Conservation (phyloP, 2,329 filamentous ascomycete genomes). For the Huntiella omanensis region DNA sequence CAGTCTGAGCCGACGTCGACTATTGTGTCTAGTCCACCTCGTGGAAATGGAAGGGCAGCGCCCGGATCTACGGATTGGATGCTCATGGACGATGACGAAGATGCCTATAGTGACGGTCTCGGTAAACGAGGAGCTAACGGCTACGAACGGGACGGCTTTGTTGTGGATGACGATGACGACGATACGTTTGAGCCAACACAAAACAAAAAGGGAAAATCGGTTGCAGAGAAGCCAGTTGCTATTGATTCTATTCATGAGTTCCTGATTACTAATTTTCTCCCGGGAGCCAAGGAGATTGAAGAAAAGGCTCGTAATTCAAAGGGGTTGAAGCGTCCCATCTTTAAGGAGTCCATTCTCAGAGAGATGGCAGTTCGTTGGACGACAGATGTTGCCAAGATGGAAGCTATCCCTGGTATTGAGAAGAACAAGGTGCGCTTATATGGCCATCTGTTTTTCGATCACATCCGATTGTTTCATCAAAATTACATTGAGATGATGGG, state of each 20-base stretch:
- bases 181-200: conserved; percentile 26
- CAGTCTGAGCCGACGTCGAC: conserved; percentile 22
- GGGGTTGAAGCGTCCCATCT: conserved; percentile 37
- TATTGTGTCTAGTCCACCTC: conserved; percentile 34
- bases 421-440: conserved; percentile 40
- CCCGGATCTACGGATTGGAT: conserved; percentile 19
- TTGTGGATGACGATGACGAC: conserved; percentile 21
- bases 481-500: conserved; percentile 33
- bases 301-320: conserved; percentile 42
- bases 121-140: neutral
- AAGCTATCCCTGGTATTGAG: conserved; percentile 42
- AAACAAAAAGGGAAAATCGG: neutral
- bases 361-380: conserved; percentile 59
- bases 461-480: conserved; percentile 31
- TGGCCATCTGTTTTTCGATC: conserved; percentile 39
- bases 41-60: conserved; percentile 12
- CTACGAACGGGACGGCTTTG: conserved; percentile 2
- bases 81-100: conserved; percentile 23
- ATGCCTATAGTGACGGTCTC: conserved; percentile 10
- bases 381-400: conserved; percentile 40
- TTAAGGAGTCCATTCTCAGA: conserved; percentile 49
- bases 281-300: conserved; percentile 39
- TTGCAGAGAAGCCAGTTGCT: conserved; percentile 21
- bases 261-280: conserved; percentile 46
- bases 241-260: conserved; percentile 39